Base-by-base conservation (phyloP, 345 rosid genomes). In the Arabis alpina region DNA sequence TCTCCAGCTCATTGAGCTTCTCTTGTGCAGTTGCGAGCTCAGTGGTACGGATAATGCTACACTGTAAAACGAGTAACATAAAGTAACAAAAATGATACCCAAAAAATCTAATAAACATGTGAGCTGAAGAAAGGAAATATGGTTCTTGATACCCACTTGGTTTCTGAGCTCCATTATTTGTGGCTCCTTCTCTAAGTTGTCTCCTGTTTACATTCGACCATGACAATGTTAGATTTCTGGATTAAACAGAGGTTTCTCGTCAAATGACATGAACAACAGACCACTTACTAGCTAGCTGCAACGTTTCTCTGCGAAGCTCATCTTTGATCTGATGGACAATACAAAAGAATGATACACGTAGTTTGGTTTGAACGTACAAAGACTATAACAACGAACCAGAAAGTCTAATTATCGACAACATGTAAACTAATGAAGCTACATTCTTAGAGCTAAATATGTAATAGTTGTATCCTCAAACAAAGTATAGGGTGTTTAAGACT, bases 21-120 rank as follows among this genome's bases (percentile, higher is more conserved):
- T 93, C 97, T 66, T 82, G 91, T 10, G 96, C 92, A 59, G 98
- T 74, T 25, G 98, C 97, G 57, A 93, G 71, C 81, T 91, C 97
- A 27, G 92, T 86, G 59, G 97, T 93, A 58, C 97, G 88, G 68
- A 93, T 93, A 23, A 93, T 91, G 74, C 80, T 82, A 80, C 97
- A 87, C 98, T 93, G 93, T 60, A 63, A 53, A 71, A 6, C 13
- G 25, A 68, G 25, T 44, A 30, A 42, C 8, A 3, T 15, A 8
- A 6, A 36, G 63, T 67, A 68, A 61, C 23, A 19, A 6, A 50
- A 42, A 40, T 42, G 57, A 74, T 25, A 28, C 34, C 16, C 23
- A 19, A 58, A 54, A 62, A 48, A 25, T 27, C 34, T 30, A 15
- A 7, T 59, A 52, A 14, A 44, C 24, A 58, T 55, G 9, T 58